A percentile compares a stretch with the other conserved stretches of the same genome.
Evolutionary conservation across 1,284 basidiomycete genomes (phyloP).

Genomic region (Trichosporon sp.): DNA sequence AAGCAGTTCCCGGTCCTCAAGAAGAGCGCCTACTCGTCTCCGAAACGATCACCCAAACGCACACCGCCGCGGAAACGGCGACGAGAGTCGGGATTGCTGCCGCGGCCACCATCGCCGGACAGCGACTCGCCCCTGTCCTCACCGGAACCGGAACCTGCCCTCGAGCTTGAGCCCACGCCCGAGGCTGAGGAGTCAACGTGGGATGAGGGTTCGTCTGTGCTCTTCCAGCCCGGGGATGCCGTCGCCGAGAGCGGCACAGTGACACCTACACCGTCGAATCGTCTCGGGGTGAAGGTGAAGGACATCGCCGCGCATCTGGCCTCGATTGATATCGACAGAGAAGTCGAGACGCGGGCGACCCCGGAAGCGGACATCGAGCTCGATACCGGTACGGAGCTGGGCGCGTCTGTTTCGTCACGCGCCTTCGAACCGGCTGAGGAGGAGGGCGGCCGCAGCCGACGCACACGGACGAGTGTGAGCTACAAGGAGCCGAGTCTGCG

Average conservation of each 20-base stretch:
- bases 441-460: conserved; percentile 7
- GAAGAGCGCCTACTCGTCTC: neutral
- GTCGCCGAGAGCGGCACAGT: neutral
- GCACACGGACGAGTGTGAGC: conserved; percentile 11
- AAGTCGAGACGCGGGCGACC: neutral
- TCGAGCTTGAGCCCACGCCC: neutral
- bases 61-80: neutral
- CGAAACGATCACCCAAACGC: neutral
- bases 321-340: neutral
- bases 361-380: neutral
- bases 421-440: neutral
- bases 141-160: neutral
- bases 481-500: conserved; percentile 21
- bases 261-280: neutral
- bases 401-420: neutral
- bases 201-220: neutral
- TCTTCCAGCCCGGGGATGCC: neutral
- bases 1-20: neutral
- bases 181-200: neutral
- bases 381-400: neutral
- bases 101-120: neutral
- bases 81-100: neutral
- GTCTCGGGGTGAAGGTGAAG: conserved; percentile 2
- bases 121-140: neutral
- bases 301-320: conserved; percentile 4